Base-by-base conservation (phyloP, 495 filamentous ascomycete genomes). In the Viridothelium virens region DNA sequence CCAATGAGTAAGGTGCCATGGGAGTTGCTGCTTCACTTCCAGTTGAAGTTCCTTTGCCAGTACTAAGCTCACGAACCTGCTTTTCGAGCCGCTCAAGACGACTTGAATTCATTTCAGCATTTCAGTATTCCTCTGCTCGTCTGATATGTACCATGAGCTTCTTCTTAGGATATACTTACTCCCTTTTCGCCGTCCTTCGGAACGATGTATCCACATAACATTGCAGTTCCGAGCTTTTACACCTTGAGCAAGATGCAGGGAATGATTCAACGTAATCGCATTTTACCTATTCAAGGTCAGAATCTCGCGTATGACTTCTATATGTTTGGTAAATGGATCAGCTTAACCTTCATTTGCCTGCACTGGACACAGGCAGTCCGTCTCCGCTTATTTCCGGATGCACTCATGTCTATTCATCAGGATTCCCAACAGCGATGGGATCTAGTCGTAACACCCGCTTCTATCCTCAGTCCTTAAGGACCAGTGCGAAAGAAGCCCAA, bases 201-300 rank as follows among this genome's bases (percentile, higher is more conserved):
- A 53, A 53, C 48, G 48, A 53, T 18, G 48, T 18, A 25, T 53
- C 48, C 48, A 53, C 48, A n/a, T 53, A 53, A 18, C 48, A 53
- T 5, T 53, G 48, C 48, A 14, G 48, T 53, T n/a, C 48, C 11
- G 48, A 53, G 48, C 48, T 53, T 53, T 14, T 5, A n/a, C 48
- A 53, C n/a, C 18, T 53, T n/a, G 48, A 53, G 16, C 48, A 53
- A n/a, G 48, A 53, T 11, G 12, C 48, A 5, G 48, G 48, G 18
- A 25, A 53, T 53, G 48, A 14, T 14, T 53, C 48, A n/a, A 9
- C n/a, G 16, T 53, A 53, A 18, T 53, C 18, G 18, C 48, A 53
- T 53, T 53, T 53, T 18, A 53, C 48, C 48, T 53, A 14, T 53
- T 14, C 5, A 53, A 14, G 12, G 18, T 14, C 11, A 16, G 5